Evolutionary conservation across 495 filamentous ascomycete genomes (phyloP), one percentile per base, ranked within the genome.

Genomic region (Aspergillus avenaceus): DNA sequence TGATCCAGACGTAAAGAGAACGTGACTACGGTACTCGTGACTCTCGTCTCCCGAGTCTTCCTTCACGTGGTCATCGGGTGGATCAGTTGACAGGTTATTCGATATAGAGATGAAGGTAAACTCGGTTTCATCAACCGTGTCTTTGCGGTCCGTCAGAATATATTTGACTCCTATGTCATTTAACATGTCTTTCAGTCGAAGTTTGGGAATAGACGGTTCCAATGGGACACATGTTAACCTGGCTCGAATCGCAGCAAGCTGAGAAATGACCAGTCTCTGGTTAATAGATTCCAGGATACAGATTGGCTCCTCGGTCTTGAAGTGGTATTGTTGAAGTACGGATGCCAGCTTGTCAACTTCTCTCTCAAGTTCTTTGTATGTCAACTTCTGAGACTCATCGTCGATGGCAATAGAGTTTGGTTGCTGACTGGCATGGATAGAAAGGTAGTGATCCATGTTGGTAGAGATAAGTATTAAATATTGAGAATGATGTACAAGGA

Each of bases 1-100:
- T 5, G 49, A 38, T 11, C 49, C 49, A 2, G 49, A 51, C 6
- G 49, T 51, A 12, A 26, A 51, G n/a, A 51, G 41, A 14, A 51
- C 45, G 22, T 51, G 49, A 8, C 37, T 51, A 21, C 49, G 49
- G 36, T 45, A 51, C 22, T 43, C 21, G 11, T 16, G 12, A 21
- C 24, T 24, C 12, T 16, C 34, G 25, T 23, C 23, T 8, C 23
- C 12, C 29, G 22, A 7, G 12, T 2, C 0, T 14, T 21, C 26
- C 9, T 47, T 26, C 16, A 34, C 19, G 5, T 47, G 19, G 44
- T 5, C n/a, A n/a, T 27, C 4, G 4, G 13, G 18, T 2, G 1
- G 18, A 3, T 25, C 5, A 4, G 14, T 5, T 0, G 13, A 11
- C 9, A 12, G 1, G 16, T 27, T 18, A 13, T 6, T 28, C 7